Percentiles rank a stretch among this genome's conserved stretches.
phyloP scores from a whole-genome alignment of 1,139 yeast genomes.

The Scheffersomyces illinoinensis region DNA sequence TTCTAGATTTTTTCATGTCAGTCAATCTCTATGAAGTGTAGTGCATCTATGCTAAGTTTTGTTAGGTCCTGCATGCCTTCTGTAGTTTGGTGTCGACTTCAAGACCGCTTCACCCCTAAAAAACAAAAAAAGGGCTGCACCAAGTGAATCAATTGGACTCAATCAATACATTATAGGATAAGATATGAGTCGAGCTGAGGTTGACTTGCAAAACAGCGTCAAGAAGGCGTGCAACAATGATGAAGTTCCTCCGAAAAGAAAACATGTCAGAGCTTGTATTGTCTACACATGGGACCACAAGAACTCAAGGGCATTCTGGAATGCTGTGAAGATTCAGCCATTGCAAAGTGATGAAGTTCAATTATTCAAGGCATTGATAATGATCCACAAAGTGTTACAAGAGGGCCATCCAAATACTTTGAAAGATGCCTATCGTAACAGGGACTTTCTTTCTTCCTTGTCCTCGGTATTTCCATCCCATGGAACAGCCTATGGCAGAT shows the following conservation, averaged over 20 bases:
- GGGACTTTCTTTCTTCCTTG: constrained; percentile 44
- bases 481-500: constrained; percentile 62
- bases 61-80: too few species aligned
- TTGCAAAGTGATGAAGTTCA: constrained; percentile 81
- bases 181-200: constrained; percentile 52
- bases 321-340: constrained; percentile 77
- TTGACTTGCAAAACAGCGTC: constrained; percentile 66
- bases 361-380: constrained; percentile 82
- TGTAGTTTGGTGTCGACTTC: not conserved
- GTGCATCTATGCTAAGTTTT: too few species aligned
- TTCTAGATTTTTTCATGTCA: too few species aligned
- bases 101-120: not conserved
- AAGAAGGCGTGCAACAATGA: constrained; percentile 86
- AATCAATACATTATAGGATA: not conserved
- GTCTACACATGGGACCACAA: constrained; percentile 97
- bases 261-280: constrained; percentile 91
- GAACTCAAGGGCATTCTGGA: constrained; percentile 85
- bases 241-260: constrained; percentile 92
- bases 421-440: constrained; percentile 77
- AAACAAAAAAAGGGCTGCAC: not conserved
- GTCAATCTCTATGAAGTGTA: too few species aligned
- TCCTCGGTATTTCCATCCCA: constrained; percentile 42
- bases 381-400: constrained; percentile 90
- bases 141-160: not conserved
- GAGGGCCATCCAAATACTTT: constrained; percentile 92